Evolutionary conservation across 1,139 yeast species (phyloP), one percentile per base, ranked within the genome.

Genomic region (Kurtzmaniella quercitrusa): DNA sequence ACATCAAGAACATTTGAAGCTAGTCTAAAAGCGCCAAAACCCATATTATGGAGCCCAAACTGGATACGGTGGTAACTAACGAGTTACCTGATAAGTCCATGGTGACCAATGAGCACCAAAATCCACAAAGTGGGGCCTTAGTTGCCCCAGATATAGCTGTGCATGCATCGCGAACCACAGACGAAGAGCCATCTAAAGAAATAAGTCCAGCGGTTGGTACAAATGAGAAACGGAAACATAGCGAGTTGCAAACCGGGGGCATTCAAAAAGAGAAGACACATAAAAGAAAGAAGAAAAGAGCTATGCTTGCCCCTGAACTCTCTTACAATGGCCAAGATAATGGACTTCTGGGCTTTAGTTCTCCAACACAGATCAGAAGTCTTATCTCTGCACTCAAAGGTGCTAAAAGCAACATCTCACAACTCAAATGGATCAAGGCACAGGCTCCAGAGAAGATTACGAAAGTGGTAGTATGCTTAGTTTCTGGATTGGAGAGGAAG

Each of bases 401-500:
- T 14, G 16, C 18, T 14, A 30, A 30, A 18, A 16, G 15, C 18
- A 30, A 16, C 18, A 30, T 30, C 15, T 16, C 18, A 30, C 19
- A 20, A 11, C 20, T 19, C 6, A 34, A 34, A 34, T 34, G 37
- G 37, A 18, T 34, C 12, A 19, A 19, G 14, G 4, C 26, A 2
- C 19, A 9, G 11, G 23, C 37, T 19, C 12, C 37, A n/a, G 39
- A 41, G 21, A 30, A 28, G 16, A 30, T 43, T 5, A 59, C 68
- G 19, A 77, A 78, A 42, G 74, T 84, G 3, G 81, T 87, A 1
- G 66, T 80, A n/a, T 64, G 88, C 11, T 65, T 82, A 43, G 74
- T 80, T 2, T 88, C 93, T 0, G 95, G 95, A 0, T 56, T 88
- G 3, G 69, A 74, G n/a, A 60, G 68, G 3, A 57, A 59, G 2